Evolutionary conservation across 371 early-diverging fungal species (phyloP), one percentile per base, ranked within the genome.

Genomic region (Lichtheimia ramosa): DNA sequence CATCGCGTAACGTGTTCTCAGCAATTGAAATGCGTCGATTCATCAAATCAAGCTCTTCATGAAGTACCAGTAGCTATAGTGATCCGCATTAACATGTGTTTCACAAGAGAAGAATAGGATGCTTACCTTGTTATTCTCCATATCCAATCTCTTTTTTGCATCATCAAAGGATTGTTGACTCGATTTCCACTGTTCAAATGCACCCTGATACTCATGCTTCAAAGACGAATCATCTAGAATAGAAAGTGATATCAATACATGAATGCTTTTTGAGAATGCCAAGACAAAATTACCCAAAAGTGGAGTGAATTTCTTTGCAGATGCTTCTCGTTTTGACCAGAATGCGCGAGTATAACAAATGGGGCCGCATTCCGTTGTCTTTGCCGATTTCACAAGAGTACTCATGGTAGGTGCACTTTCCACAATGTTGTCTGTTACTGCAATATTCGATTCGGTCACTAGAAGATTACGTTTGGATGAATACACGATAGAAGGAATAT

Each of bases 11-110:
- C 15, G 28, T n/a, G 1, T 62, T 41, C 25, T 63, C 63, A 4
- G 51, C 43, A 15, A 55, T 18, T 15, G 27, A 20, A 8, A 66
- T 21, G 8, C 54, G 58, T 15, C 40, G 21, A 2, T 21, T 58
- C 27, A 43, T 18, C n/a, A 62, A 16, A 7, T 27, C 43, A 18
- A 62, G 40, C 52, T 66, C 66, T 58, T 66, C 66, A 6, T 12
- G 23, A 34, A 66, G 20, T 3, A 66, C 24, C 12, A 58, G 46
- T 25, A 46, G 55, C 66, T 66, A 63, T 16, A 21, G 40, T 5
- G 18, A 48, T 15, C 2, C 12, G 1, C n/a, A 2, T n/a, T 57
- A 20, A 57, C 16, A 16, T 15, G 21, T 41, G 3, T 56, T 6
- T 7, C 42, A 28, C 5, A 46, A 3, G 24, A 43, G 2, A 43